Evolutionary conservation across 371 early-diverging fungal species (phyloP).

Genomic region (Rhizomucor pusillus): DNA sequence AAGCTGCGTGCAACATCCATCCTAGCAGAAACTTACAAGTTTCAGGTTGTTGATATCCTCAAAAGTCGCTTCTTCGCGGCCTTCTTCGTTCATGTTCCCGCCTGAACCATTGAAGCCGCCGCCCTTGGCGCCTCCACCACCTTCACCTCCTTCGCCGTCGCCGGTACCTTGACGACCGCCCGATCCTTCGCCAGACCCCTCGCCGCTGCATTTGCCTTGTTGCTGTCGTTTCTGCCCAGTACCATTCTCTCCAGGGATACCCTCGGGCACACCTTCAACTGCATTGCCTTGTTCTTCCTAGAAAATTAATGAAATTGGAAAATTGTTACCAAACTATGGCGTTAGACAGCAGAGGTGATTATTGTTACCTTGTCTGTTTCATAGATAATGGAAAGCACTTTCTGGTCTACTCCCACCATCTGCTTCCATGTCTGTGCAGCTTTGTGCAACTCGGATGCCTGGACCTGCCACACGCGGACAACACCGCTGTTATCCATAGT

Average conservation of each 20-base stretch:
- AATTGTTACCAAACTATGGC: neutral
- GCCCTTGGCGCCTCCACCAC: slow-evolving; percentile 28
- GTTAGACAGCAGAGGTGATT: neutral
- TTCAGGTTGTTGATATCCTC: slow-evolving; percentile 63
- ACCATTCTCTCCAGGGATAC: slow-evolving; percentile 37
- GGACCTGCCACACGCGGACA: slow-evolving; percentile 71
- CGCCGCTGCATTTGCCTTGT: slow-evolving; percentile 19
- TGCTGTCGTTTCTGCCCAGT: slow-evolving; percentile 25
- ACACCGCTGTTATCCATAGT: slow-evolving; percentile 67
- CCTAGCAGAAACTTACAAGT: slow-evolving; percentile 42
- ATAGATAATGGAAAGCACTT: slow-evolving; percentile 62
- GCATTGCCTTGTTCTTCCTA: neutral
- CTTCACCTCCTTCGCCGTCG: slow-evolving; percentile 27
- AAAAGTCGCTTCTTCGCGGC: slow-evolving; percentile 62
- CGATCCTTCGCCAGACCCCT: slow-evolving; percentile 37
- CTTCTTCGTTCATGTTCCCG: slow-evolving; percentile 52
- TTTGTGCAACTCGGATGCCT: slow-evolving; percentile 49
- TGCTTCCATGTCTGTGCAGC: slow-evolving; percentile 74
- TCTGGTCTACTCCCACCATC: slow-evolving; percentile 71
- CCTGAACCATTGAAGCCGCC: slow-evolving; percentile 44
- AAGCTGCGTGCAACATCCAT: neutral
- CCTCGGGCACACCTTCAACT: slow-evolving; percentile 35
- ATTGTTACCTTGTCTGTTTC: slow-evolving; percentile 45
- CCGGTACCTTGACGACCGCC: slow-evolving; percentile 27
- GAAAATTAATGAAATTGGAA: neutral